phyloP scores from a whole-genome alignment of 2,329 filamentous ascomycete species.

The Cercospora berteroae region DNA sequence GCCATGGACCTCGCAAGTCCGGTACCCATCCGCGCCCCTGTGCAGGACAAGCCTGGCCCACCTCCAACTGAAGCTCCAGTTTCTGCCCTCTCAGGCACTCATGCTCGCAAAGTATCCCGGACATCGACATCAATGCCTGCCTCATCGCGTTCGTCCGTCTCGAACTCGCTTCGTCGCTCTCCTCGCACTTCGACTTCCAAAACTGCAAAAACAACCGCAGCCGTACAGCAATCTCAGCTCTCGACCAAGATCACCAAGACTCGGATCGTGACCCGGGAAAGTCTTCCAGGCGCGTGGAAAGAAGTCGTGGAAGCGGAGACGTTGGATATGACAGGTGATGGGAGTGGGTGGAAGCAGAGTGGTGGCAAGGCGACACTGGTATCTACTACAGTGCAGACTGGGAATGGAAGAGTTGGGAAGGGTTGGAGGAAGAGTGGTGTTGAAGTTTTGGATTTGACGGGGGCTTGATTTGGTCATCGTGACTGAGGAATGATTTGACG shows the following conservation, averaged over 20 bases:
- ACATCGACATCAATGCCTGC: neutral
- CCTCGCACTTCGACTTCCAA: slow-evolving; percentile 10
- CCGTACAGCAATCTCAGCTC: neutral
- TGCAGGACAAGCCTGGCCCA: neutral
- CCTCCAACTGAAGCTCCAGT: neutral
- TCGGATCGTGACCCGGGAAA: slow-evolving; percentile 34
- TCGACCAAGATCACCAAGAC: slow-evolving; percentile 15
- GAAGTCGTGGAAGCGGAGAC: slow-evolving; percentile 31
- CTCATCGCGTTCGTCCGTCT: neutral
- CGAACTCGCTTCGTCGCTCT: neutral
- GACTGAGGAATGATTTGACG: neutral
- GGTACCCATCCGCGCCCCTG: neutral
- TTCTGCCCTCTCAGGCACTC: neutral
- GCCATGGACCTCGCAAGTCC: slow-evolving; percentile 25
- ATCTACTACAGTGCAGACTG: neutral
- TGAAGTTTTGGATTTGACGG: slow-evolving; percentile 39
- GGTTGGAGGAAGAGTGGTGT: slow-evolving; percentile 38
- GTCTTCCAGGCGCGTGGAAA: slow-evolving; percentile 37
- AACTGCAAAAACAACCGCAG: neutral
- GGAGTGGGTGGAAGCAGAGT: slow-evolving; percentile 25
- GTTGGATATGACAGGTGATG: slow-evolving; percentile 33
- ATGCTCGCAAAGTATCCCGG: neutral
- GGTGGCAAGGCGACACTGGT: slow-evolving; percentile 11
- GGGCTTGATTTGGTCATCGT: slow-evolving; percentile 19
- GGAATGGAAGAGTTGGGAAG: slow-evolving; percentile 1